These are phyloP conservation scores for Metschnikowia sp. DNA, from an alignment of 805 yeast genomes.

Conservation along the genomic window DNA sequence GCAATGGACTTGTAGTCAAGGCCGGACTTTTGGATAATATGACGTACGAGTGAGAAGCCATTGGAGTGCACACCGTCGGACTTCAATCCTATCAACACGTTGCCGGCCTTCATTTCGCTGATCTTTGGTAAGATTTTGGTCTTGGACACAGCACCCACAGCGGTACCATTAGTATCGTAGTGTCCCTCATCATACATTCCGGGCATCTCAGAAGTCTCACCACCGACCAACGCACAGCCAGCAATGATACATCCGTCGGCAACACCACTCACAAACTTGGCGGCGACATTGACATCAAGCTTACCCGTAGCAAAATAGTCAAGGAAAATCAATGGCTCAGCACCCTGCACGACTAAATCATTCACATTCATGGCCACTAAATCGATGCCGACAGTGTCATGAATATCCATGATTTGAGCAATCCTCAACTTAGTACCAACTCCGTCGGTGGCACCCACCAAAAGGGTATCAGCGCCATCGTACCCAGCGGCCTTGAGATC, in stretches of 20 bases:
- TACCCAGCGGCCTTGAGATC: slow-evolving; percentile 89
- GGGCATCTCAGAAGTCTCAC: slow-evolving; percentile 99
- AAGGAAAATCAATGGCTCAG: slow-evolving; percentile 91
- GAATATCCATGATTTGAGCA: slow-evolving; percentile 85
- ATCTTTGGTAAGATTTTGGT: slow-evolving; percentile 68
- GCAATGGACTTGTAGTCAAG: slow-evolving; percentile 68
- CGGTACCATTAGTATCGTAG: slow-evolving; percentile 97
- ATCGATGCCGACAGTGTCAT: slow-evolving; percentile 98
- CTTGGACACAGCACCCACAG: slow-evolving; percentile 92
- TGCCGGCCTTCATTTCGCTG: slow-evolving; percentile 68
- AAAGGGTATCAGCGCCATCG: slow-evolving; percentile 68
- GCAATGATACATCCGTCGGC: slow-evolving; percentile 94
- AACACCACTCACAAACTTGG: slow-evolving; percentile 89
- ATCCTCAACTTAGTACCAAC: slow-evolving; percentile 96
- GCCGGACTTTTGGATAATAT: slow-evolving; percentile 77
- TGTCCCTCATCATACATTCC: slow-evolving; percentile 96
- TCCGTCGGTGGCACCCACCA: slow-evolving; percentile 98
- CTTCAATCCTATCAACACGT: slow-evolving; percentile 79
- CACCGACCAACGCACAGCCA: slow-evolving; percentile 98
- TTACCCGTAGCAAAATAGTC: slow-evolving; percentile 97
- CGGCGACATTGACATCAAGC: slow-evolving; percentile 78
- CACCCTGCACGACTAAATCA: slow-evolving; percentile 97
- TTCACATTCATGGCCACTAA: slow-evolving; percentile 99
- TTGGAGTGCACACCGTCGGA: slow-evolving; percentile 96
- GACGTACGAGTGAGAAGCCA: slow-evolving; percentile 93